Evolutionary conservation across 2,329 filamentous ascomycete species (phyloP).

Genomic region (Juglanconis sp.): DNA sequence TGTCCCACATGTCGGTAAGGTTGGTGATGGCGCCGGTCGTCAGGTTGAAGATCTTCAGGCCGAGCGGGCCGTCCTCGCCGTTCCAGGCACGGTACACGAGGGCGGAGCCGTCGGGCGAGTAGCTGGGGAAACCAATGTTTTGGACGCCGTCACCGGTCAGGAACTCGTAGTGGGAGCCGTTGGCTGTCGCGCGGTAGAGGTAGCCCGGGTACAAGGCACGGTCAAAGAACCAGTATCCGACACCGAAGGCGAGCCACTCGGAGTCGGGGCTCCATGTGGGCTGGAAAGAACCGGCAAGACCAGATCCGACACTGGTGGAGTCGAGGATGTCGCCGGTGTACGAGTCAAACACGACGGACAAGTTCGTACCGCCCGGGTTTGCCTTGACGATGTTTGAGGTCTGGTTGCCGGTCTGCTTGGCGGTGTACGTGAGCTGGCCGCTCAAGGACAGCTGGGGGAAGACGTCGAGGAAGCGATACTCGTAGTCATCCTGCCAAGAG

Average conservation of each 20-base stretch:
- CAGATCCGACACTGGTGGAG: slow-evolving; percentile 24
- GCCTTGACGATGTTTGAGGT: slow-evolving; percentile 30
- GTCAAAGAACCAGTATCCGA: slow-evolving; percentile 37
- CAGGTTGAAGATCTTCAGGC: slow-evolving; percentile 32
- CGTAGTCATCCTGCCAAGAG: slow-evolving; percentile 37
- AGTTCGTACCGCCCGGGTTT: slow-evolving; percentile 25
- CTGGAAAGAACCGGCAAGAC: slow-evolving; percentile 36
- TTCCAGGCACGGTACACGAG: slow-evolving; percentile 33
- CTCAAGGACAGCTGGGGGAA: slow-evolving; percentile 32
- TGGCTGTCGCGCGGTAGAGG: slow-evolving; percentile 16
- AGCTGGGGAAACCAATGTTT: slow-evolving; percentile 39
- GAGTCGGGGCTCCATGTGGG: slow-evolving; percentile 37
- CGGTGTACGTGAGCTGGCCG: slow-evolving; percentile 30
- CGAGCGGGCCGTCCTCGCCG: slow-evolving; percentile 22
- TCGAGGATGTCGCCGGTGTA: neutral
- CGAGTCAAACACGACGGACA: slow-evolving; percentile 1
- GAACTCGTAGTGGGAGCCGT: slow-evolving; percentile 22
- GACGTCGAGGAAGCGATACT: slow-evolving; percentile 41
- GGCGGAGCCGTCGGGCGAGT: slow-evolving; percentile 32
- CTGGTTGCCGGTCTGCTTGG: slow-evolving; percentile 38
- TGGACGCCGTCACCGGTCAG: slow-evolving; percentile 29
- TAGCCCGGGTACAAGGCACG: slow-evolving; percentile 24
- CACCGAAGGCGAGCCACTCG: slow-evolving; percentile 35
- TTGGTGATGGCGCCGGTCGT: slow-evolving; percentile 20
- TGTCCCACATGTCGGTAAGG: slow-evolving; percentile 37